These are phyloP conservation scores for Chenopodium berlandieri DNA, from an alignment of 148 eudicot species.

Conservation along the genomic window DNA sequence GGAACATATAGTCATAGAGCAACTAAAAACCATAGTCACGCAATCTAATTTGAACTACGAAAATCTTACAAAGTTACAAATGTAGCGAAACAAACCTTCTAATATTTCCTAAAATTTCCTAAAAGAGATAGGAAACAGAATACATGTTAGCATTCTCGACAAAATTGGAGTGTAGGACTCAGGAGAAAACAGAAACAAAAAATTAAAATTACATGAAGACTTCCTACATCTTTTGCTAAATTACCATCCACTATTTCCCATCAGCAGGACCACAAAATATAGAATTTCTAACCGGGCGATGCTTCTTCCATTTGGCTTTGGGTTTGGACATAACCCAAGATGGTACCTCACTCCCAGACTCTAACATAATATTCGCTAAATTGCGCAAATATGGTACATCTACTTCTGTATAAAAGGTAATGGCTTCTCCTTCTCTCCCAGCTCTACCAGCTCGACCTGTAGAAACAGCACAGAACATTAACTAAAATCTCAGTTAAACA, in stretches of 20 bases:
- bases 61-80: neutral
- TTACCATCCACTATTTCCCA: neutral
- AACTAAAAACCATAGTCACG: too few relatives aligned
- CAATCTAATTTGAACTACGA: too few relatives aligned
- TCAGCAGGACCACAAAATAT: conserved; percentile 40
- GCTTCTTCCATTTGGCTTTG: conserved; percentile 82
- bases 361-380: conserved; percentile 73
- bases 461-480: neutral
- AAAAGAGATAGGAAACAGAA: neutral
- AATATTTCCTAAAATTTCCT: neutral
- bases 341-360: conserved; percentile 92
- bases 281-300: conserved; percentile 67
- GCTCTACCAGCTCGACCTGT: conserved; percentile 95
- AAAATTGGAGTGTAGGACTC: neutral
- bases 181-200: neutral
- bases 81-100: neutral
- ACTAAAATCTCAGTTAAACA: neutral
- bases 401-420: conserved; percentile 80
- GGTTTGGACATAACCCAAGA: conserved; percentile 72
- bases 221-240: neutral
- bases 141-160: neutral
- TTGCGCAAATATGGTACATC: conserved; percentile 73
- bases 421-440: conserved; percentile 90
- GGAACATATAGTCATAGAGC: too few relatives aligned
- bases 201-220: neutral